Conservation (phyloP, 2,329 filamentous ascomycete species). For the Nannizziopsis barbatae region DNA sequence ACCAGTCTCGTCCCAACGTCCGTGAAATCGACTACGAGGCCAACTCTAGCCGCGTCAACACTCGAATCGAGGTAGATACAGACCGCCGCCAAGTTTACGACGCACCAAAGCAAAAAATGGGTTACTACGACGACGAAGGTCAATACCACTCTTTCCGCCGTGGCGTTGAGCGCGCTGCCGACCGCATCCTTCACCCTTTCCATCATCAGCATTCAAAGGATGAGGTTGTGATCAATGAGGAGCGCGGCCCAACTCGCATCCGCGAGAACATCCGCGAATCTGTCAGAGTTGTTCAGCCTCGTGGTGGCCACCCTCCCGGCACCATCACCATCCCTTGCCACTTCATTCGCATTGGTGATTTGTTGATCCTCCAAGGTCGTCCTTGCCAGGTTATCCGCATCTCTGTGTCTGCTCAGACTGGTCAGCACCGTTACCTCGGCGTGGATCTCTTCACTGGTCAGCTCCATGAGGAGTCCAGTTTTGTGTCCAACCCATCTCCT, state of each 20-base stretch:
- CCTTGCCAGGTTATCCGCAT: slow-evolving; percentile 99
- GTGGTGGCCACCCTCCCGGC: slow-evolving; percentile 49
- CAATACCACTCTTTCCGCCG: slow-evolving; percentile 65
- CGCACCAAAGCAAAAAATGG: slow-evolving; percentile 52
- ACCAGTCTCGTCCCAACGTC: slow-evolving; percentile 10
- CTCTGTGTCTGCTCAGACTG: slow-evolving; percentile 93
- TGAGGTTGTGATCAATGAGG: slow-evolving; percentile 33
- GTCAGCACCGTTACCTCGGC: slow-evolving; percentile 99
- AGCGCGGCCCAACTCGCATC: slow-evolving; percentile 37
- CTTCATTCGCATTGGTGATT: slow-evolving; percentile 98
- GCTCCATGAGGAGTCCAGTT: slow-evolving; percentile 96
- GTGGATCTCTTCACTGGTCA: slow-evolving; percentile 99
- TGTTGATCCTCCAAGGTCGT: slow-evolving; percentile 96
- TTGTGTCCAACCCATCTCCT: slow-evolving; percentile 91
- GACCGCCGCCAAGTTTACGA: slow-evolving; percentile 43
- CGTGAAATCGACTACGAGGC: slow-evolving; percentile 19
- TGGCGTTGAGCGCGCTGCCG: slow-evolving; percentile 55
- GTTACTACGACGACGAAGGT: slow-evolving; percentile 70
- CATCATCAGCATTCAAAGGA: slow-evolving; percentile 38
- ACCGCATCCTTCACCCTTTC: slow-evolving; percentile 54
- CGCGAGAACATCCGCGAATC: slow-evolving; percentile 35
- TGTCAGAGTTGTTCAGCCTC: slow-evolving; percentile 43
- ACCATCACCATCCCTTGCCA: slow-evolving; percentile 98
- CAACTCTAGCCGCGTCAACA: slow-evolving; percentile 27
- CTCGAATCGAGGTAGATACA: slow-evolving; percentile 41